Base-by-base conservation (phyloP, 2,329 filamentous ascomycete genomes). In the Stemphylium vesicarium region DNA sequence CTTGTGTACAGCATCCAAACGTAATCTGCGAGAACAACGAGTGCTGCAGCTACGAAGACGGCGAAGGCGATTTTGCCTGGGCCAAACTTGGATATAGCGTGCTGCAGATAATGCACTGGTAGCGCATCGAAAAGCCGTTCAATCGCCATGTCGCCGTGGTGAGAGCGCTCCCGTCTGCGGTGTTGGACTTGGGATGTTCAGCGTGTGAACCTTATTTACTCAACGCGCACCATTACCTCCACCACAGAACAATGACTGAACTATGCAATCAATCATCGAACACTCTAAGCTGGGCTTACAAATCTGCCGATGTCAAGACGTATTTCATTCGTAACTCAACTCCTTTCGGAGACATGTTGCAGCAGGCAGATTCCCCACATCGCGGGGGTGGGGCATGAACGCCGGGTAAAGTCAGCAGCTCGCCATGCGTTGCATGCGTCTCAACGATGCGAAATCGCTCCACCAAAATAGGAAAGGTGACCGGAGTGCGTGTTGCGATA, bases 1-100 rank as follows among this genome's bases (percentile, higher is more conserved):
- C 80, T 72, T 66, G 82, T 68, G 55, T 78, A 79, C 45, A 84
- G 68, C 81, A 84, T 83, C 60, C 77, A 76, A 5, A 62, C 72
- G 66, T 83, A 84, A 59, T 84, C 81, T 16, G 53, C 64, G n/a
- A 72, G 59, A 6, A 74, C 51, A 2, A 64, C 63, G 26, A 75
- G 20, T 9, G 52, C 50, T 11, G 57, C 63, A 6, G 68, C 64
- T 24, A 56, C 57, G 6, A 71, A 42, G 13, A 72, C 50, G 3
- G 64, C 63, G 8, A 71, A 45, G 2, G 57, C 57, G 9, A 73
- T 39, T 39, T 64, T 70, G 4, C 41, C 52, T n/a, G 57, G 57
- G 24, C 69, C 67, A 40, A 67, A 71, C 37, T 66, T 71, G 12
- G 68, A 69, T 32, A 73, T 66, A n/a, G 57, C 62, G 66, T 73